phyloP scores from a whole-genome alignment of 2,329 filamentous ascomycete species.

The Alternaria conjuncta region DNA sequence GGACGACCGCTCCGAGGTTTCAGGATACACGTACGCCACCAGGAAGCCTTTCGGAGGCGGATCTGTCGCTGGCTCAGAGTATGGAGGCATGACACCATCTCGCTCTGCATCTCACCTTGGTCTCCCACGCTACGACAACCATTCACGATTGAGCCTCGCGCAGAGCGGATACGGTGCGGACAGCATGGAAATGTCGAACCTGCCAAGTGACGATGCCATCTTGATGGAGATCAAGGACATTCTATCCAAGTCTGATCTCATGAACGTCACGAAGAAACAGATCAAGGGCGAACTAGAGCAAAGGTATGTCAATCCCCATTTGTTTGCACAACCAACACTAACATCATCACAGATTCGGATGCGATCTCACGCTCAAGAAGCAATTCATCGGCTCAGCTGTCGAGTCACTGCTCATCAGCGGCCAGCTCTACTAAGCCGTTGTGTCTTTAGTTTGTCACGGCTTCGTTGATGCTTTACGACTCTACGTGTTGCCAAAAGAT shows the following conservation, averaged over 20 bases:
- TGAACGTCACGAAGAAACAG: slow-evolving; percentile 98
- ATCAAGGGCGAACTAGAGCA: slow-evolving; percentile 93
- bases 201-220: slow-evolving; percentile 88
- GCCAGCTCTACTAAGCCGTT: slow-evolving; percentile 24
- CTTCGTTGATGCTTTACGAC: slow-evolving; percentile 22
- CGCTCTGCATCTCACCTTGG: slow-evolving; percentile 67
- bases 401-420: slow-evolving; percentile 33
- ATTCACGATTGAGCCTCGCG: slow-evolving; percentile 62
- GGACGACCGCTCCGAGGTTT: slow-evolving; percentile 84
- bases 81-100: slow-evolving; percentile 62
- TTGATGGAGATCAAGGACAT: slow-evolving; percentile 95
- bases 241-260: slow-evolving; percentile 86
- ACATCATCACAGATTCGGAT: slow-evolving; percentile 67
- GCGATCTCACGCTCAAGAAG: slow-evolving; percentile 84
- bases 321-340: slow-evolving; percentile 13
- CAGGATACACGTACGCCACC: slow-evolving; percentile 93
- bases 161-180: slow-evolving; percentile 60
- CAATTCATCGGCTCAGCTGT: slow-evolving; percentile 73
- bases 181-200: slow-evolving; percentile 71
- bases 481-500: slow-evolving; percentile 21
- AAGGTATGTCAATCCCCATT: slow-evolving; percentile 53
- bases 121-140: slow-evolving; percentile 57
- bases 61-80: slow-evolving; percentile 64
- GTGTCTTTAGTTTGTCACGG: background rate
- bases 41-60: slow-evolving; percentile 66